These are phyloP conservation scores for Prototheca stagnorum DNA, from an alignment of 163 green algal genomes.

Conservation along the genomic window DNA sequence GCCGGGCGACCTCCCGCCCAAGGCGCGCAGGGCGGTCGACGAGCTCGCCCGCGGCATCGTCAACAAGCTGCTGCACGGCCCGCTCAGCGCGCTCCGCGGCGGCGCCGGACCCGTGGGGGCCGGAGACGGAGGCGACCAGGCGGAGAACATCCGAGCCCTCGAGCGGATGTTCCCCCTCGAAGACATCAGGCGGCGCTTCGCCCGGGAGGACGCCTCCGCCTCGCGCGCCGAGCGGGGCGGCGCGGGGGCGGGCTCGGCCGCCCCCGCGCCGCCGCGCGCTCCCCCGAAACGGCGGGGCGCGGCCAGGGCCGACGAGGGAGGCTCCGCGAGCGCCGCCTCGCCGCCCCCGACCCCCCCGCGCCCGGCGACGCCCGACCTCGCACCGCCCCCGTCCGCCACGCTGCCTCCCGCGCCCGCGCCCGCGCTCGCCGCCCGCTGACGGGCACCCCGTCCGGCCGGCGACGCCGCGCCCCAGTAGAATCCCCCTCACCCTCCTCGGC, in stretches of 20 bases:
- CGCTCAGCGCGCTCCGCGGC: constrained; percentile 87
- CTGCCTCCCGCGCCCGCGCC: too few relatives aligned
- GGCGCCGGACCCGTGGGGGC: constrained; percentile 56
- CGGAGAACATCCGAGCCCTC: constrained; percentile 88
- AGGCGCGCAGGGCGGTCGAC: constrained; percentile 58
- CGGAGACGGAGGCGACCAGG: constrained; percentile 57
- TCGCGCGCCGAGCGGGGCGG: not conserved
- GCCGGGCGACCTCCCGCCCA: constrained; percentile 1
- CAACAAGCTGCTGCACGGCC: constrained; percentile 99
- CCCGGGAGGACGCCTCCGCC: not conserved
- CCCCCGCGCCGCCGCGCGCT: too few relatives aligned
- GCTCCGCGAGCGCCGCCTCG: not conserved
- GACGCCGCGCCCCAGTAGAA: too few relatives aligned
- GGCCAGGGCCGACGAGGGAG: too few relatives aligned
- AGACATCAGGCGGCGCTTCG: not conserved
- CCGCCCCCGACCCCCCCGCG: too few relatives aligned
- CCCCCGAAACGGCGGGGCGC: too few relatives aligned
- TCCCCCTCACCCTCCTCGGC: too few relatives aligned
- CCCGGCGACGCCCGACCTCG: too few relatives aligned
- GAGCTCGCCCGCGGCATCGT: constrained; percentile 89
- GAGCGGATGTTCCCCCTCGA: constrained; percentile 96
- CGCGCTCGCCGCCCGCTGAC: too few relatives aligned
- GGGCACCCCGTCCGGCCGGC: too few relatives aligned
- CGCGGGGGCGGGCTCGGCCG: too few relatives aligned
- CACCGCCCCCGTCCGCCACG: too few relatives aligned